Evolutionary conservation across 495 filamentous ascomycete species (phyloP), one percentile per base, ranked within the genome.

Genomic region (Neurospora tetrasperma): DNA sequence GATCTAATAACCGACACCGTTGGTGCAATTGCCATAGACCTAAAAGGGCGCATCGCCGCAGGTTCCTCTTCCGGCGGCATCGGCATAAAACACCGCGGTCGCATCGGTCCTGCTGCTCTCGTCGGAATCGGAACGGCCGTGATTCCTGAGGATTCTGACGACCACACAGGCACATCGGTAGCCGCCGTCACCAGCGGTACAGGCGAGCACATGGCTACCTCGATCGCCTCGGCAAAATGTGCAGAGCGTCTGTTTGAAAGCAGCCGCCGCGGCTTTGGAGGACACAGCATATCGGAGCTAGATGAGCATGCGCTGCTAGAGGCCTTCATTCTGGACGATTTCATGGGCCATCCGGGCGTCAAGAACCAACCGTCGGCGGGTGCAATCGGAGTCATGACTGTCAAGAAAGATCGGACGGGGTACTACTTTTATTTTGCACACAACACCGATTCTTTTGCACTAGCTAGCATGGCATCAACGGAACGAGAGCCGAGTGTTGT

Each of bases 21-120:
- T 43, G 96, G 96, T 10, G 96, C 93, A 23, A 96, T 99, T 75
- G 96, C 94, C 54, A 88, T 99, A 73, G 96, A 99, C 76, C 83
- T 84, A 31, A 88, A 85, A 46, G 96, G 96, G 23, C 90, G 91
- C 69, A 97, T 99, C 78, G 96, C 96, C 6, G 96, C 95, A 10
- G 96, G 92, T n/a, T 97, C 96, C 4, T 98, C 96, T 8, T 99
- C 96, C 68, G 96, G 96, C n/a, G 96, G 96, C 8, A 98, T 98
- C 75, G 96, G 96, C 18, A 97, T 99, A 94, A 99, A 99, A 77
- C 94, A 96, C 81, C 87, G 88, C 68, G 96, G 96, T 35, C 90
- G 96, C 59, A 86, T 97, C 76, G 96, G 96, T 4, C 96, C 96
- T 42, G 96, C 96, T 31, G 96, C 96, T 8, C 85, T 99, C 14